These are phyloP conservation scores for Perkinsus marinus DNA, from an alignment of 169 alveolate species.

Conservation along the genomic window DNA sequence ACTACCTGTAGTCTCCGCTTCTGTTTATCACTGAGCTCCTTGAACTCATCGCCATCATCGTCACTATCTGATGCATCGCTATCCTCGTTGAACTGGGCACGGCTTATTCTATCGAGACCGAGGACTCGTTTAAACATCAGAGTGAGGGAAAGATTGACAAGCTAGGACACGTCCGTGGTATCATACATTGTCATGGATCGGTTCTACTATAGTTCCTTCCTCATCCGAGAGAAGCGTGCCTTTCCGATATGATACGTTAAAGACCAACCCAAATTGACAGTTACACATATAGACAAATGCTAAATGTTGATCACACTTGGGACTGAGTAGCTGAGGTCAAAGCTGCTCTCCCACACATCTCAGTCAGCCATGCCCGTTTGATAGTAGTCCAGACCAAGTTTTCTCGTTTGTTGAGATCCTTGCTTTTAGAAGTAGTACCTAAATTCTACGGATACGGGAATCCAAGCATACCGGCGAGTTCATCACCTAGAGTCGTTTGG, in stretches of 20 bases:
- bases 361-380: neutral
- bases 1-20: neutral
- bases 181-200: no score
- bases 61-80: neutral
- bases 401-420: neutral
- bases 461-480: neutral
- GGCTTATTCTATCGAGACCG: neutral
- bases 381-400: neutral
- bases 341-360: neutral
- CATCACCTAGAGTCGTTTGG: neutral
- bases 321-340: neutral
- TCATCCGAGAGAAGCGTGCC: no score
- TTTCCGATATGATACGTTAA: no score
- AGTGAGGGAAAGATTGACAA: neutral
- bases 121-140: neutral
- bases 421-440: neutral
- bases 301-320: neutral
- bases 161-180: no score
- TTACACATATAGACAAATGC: no score
- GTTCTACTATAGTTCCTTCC: no score
- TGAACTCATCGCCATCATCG: neutral
- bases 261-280: no score
- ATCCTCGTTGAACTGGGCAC: neutral
- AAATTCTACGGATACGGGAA: neutral
- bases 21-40: neutral